Conservation (phyloP, 352 stramenopile species). For the Phytophthora sp. region DNA sequence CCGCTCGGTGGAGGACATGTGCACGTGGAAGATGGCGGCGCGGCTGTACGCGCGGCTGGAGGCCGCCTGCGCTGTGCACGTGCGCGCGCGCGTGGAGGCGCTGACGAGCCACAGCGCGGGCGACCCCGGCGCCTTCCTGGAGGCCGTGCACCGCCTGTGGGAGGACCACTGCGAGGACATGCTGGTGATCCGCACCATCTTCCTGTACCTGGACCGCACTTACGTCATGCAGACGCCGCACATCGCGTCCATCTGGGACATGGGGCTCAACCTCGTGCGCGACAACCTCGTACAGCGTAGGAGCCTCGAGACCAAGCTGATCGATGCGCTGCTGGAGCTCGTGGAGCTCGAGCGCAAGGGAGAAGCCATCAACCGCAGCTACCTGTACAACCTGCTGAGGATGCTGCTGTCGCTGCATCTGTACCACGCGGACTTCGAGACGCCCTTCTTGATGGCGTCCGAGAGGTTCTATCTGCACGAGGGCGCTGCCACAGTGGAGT, state of each 20-base stretch:
- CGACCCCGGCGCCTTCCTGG: conserved; percentile 78
- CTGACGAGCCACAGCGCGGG: conserved; percentile 65
- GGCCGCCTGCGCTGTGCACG: conserved; percentile 71
- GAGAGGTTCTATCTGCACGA: conserved; percentile 89
- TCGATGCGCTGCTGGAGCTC: conserved; percentile 78
- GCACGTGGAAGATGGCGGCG: conserved; percentile 94
- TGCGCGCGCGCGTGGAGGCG: conserved; percentile 56
- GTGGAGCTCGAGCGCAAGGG: conserved; percentile 90
- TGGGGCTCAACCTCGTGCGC: conserved; percentile 83
- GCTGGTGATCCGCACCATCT: conserved; percentile 93
- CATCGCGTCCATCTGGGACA: conserved; percentile 91
- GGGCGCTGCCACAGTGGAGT: conserved; percentile 63
- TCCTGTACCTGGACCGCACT: conserved; percentile 93
- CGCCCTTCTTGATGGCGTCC: conserved; percentile 85
- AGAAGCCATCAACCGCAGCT: conserved; percentile 84
- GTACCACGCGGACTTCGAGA: conserved; percentile 89
- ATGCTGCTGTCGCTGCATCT: conserved; percentile 89
- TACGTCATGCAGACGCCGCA: conserved; percentile 89
- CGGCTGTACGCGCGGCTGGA: conserved; percentile 75
- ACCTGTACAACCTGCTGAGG: conserved; percentile 80
- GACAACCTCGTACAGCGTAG: conserved; percentile 60
- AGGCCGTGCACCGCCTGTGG: conserved; percentile 84
- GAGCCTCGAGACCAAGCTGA: conserved; percentile 69
- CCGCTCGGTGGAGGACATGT: conserved; percentile 88
- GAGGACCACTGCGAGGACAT: conserved; percentile 93